Conservation (phyloP, 2,329 filamentous ascomycete genomes). For the Shiraia bambusicola region DNA sequence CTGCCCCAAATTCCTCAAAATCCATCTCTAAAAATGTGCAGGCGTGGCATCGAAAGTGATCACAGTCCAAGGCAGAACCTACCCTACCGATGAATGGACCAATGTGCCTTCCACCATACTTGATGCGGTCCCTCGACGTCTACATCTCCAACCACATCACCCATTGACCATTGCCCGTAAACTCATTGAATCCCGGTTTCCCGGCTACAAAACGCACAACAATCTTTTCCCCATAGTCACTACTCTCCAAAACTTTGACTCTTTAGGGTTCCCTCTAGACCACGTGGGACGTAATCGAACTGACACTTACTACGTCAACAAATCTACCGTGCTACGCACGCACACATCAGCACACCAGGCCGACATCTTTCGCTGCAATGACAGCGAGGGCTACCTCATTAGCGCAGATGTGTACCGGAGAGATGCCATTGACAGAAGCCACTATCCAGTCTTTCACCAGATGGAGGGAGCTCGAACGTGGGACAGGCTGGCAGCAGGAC, state of each 20-base stretch:
- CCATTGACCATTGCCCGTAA: slow-evolving; percentile 87
- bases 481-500: slow-evolving; percentile 66
- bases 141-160: slow-evolving; percentile 92
- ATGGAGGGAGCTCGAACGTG: slow-evolving; percentile 95
- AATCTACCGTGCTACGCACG: slow-evolving; percentile 79
- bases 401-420: slow-evolving; percentile 93
- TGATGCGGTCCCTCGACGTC: slow-evolving; percentile 68
- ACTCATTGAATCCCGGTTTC: slow-evolving; percentile 89
- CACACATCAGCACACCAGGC: slow-evolving; percentile 94
- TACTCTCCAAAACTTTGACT: slow-evolving; percentile 89
- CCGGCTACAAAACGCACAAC: slow-evolving; percentile 75
- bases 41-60: slow-evolving; percentile 40
- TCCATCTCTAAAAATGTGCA: slow-evolving; percentile 12
- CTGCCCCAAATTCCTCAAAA: too few species aligned
- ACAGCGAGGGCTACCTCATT: slow-evolving; percentile 80
- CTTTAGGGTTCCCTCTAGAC: slow-evolving; percentile 84
- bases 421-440: slow-evolving; percentile 90
- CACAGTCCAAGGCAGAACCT: slow-evolving; percentile 63
- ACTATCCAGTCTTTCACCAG: slow-evolving; percentile 97
- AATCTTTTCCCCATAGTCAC: slow-evolving; percentile 80
- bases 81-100: slow-evolving; percentile 76
- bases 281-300: slow-evolving; percentile 84
- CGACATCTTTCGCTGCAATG: slow-evolving; percentile 72
- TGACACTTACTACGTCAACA: slow-evolving; percentile 95
- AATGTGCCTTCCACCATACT: slow-evolving; percentile 79